Evolutionary conservation across 768 basidiomycete species (phyloP).

Genomic region (Termitomyces sp.): DNA sequence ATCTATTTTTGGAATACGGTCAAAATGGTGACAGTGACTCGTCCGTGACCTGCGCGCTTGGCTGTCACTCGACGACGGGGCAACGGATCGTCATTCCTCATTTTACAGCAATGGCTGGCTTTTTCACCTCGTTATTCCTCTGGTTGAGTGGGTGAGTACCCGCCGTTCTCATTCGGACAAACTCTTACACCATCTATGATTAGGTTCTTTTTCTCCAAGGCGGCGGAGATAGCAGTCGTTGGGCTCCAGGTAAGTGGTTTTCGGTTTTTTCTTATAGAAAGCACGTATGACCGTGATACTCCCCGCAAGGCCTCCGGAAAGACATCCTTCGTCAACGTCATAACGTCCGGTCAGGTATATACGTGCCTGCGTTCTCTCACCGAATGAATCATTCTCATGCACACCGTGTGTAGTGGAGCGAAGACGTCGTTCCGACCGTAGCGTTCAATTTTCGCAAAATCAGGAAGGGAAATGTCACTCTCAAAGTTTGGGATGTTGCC

Average conservation of each 20-base stretch:
- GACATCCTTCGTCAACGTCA: slow-evolving; percentile 90
- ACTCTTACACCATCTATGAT: neutral
- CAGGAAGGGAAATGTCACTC: slow-evolving; percentile 81
- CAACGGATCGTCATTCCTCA: neutral
- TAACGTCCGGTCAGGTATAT: slow-evolving; percentile 76
- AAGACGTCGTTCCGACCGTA: slow-evolving; percentile 95
- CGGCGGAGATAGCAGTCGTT: slow-evolving; percentile 87
- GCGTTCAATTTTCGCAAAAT: slow-evolving; percentile 91
- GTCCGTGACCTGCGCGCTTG: neutral
- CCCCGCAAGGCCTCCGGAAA: slow-evolving; percentile 79
- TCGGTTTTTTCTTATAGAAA: neutral
- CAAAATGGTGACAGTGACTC: neutral
- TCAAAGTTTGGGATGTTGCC: slow-evolving; percentile 96
- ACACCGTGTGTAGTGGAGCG: slow-evolving; percentile 64
- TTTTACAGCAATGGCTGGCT: slow-evolving; percentile 29
- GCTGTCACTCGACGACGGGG: slow-evolving; percentile 1
- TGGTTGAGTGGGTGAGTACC: slow-evolving; percentile 40
- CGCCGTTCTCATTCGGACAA: neutral
- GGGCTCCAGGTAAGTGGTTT: slow-evolving; percentile 65
- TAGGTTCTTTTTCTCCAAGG: slow-evolving; percentile 82
- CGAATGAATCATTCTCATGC: neutral
- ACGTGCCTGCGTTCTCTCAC: neutral
- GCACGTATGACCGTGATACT: neutral
- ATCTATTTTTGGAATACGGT: neutral
- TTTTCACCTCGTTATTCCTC: slow-evolving; percentile 37